These are phyloP conservation scores for Phialophora tarda DNA, from an alignment of 2,329 filamentous ascomycete species.

Conservation along the genomic window DNA sequence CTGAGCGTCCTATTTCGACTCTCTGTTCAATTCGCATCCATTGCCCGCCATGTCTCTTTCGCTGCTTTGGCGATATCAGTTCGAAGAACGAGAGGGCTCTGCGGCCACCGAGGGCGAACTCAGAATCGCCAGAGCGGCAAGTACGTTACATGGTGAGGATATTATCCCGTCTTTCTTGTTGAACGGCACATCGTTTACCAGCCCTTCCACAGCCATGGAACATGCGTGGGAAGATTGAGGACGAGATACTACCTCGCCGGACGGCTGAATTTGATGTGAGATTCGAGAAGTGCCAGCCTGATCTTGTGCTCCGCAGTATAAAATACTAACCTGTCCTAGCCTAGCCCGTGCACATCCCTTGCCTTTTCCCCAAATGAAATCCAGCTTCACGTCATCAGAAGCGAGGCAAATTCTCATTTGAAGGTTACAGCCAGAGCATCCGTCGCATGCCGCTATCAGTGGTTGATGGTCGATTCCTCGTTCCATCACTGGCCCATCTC, in stretches of 20 bases:
- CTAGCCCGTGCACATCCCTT: not conserved
- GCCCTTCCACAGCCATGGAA: too few species aligned
- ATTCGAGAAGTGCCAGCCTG: not conserved
- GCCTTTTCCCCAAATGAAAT: not conserved
- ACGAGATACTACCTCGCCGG: not conserved
- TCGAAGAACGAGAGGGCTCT: too few species aligned
- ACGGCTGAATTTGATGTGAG: not conserved
- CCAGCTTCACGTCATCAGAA: slow-evolving; percentile 17
- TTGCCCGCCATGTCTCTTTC: not conserved
- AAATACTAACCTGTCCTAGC: not conserved
- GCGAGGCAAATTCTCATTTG: slow-evolving; percentile 2
- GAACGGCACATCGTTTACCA: too few species aligned
- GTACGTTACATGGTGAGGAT: too few species aligned
- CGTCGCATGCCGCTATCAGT: slow-evolving; percentile 21
- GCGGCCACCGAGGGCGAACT: too few species aligned
- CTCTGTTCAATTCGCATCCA: too few species aligned
- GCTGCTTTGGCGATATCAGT: not conserved
- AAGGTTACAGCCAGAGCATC: slow-evolving; percentile 13
- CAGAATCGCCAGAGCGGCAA: not conserved
- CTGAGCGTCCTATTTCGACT: too few species aligned
- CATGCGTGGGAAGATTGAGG: too few species aligned
- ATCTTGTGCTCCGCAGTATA: not conserved
- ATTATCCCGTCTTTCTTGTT: too few species aligned
- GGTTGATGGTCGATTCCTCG: not conserved
- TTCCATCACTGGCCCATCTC: slow-evolving; percentile 3